Evolutionary conservation across 352 stramenopile species (phyloP), one percentile per base, ranked within the genome.

Genomic region (Phytophthora litchii): DNA sequence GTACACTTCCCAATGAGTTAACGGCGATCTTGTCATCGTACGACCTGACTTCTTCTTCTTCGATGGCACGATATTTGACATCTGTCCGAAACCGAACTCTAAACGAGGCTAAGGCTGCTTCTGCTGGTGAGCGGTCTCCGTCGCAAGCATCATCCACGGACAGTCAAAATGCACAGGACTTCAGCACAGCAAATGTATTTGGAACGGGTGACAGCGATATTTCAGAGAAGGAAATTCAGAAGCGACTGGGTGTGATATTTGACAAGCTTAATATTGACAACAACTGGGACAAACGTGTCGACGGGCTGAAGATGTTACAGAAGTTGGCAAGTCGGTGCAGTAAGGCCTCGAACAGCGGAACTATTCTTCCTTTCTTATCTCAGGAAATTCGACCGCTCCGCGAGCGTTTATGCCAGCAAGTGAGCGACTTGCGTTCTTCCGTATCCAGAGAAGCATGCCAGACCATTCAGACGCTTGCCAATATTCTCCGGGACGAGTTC

Each of bases 271-370:
- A 82, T 3, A 52, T 83, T 8, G 67, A 81, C 36, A 90, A 92
- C 38, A 81, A 92, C 42, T 95, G 86, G 86, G 79, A 83, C 11
- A 84, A 85, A 35, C 82, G 86, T 36, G 86, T 95, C 5, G 77
- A 88, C 3, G 81, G 77, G 0, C 50, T 92, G 21, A 88, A 89
- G 41, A 72, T 50, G 29, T 60, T 91, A 29, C 84, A 89, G 42
- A 72, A 79, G n/a, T 61, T 93, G 3, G 48, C 72, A 1, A 67
- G 63, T 11, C 78, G 70, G 31, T 92, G 74, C 50, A 68, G 62
- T 19, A 66, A 70, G 21, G 54, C 61, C 13, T 70, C 65, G 25
- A 72, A 82, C 17, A 65, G 42, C 25, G 49, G 25, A 11, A 23
- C 43, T 36, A 51, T 54, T 3, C 61, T 95, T 14, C 23, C 52